Evolutionary conservation across 768 basidiomycete species (phyloP).

Genomic region (Leccinum variicolor): DNA sequence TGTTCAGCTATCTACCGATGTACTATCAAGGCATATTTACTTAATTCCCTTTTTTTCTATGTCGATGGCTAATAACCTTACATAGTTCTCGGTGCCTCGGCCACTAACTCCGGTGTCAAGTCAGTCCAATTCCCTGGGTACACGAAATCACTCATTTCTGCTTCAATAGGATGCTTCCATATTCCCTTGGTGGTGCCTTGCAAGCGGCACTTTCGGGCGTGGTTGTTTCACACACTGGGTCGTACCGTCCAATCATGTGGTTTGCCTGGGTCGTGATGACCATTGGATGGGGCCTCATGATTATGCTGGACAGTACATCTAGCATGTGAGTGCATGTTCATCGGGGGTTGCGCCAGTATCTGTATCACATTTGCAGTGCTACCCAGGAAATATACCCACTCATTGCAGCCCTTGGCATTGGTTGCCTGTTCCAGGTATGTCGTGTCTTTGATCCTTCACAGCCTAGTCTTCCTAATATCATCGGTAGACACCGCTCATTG

Average conservation of each 20-base stretch:
- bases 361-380: constrained; percentile 18
- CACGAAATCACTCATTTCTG: background rate
- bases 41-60: background rate
- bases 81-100: constrained; percentile 35
- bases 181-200: constrained; percentile 24
- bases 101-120: constrained; percentile 32
- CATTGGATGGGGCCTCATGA: constrained; percentile 37
- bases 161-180: constrained; percentile 34
- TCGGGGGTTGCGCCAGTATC: background rate
- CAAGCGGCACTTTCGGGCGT: constrained; percentile 23
- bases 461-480: background rate
- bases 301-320: constrained; percentile 32
- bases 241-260: constrained; percentile 34
- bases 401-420: constrained; percentile 32
- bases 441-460: background rate
- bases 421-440: constrained; percentile 33
- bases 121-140: constrained; percentile 3
- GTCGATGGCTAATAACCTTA: background rate
- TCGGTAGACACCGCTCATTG: constrained; percentile 30
- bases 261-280: constrained; percentile 27
- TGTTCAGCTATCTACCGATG: constrained; percentile 35
- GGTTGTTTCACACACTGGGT: constrained; percentile 23
- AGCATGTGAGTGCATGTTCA: constrained; percentile 20
- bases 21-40: constrained; percentile 34
- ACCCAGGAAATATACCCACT: constrained; percentile 32